Conservation (phyloP, 495 filamentous ascomycete genomes). For the Penicillium arizonense region DNA sequence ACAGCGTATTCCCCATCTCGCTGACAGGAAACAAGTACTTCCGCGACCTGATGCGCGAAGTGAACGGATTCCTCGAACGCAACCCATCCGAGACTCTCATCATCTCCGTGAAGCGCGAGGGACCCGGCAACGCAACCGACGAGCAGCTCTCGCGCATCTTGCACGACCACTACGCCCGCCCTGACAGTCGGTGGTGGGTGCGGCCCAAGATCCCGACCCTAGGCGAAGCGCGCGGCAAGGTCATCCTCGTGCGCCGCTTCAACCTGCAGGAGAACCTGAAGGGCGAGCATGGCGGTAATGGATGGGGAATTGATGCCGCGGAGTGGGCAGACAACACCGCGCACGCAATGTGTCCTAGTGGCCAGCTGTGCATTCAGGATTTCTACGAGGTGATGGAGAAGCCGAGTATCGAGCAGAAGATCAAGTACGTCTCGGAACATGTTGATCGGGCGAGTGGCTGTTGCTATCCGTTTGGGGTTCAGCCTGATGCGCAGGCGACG, state of each 20-base stretch:
- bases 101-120: slow-evolving; percentile 89
- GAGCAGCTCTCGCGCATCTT: slow-evolving; percentile 73
- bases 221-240: slow-evolving; percentile 76
- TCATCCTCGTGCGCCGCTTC: slow-evolving; percentile 85
- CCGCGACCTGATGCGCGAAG: slow-evolving; percentile 63
- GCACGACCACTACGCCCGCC: slow-evolving; percentile 64
- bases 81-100: slow-evolving; percentile 83
- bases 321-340: slow-evolving; percentile 89
- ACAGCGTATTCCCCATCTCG: slow-evolving; percentile 76
- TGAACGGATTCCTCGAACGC: slow-evolving; percentile 70
- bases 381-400: slow-evolving; percentile 86
- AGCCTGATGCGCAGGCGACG: slow-evolving; percentile 28
- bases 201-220: slow-evolving; percentile 76
- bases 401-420: slow-evolving; percentile 76
- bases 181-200: slow-evolving; percentile 71
- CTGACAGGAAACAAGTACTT: slow-evolving; percentile 74
- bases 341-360: slow-evolving; percentile 68
- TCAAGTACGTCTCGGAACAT: slow-evolving; percentile 67
- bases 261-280: slow-evolving; percentile 58
- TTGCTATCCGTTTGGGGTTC: slow-evolving; percentile 43
- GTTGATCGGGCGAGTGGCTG: slow-evolving; percentile 64
- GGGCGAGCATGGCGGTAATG: slow-evolving; percentile 57
- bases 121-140: slow-evolving; percentile 75
- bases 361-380: slow-evolving; percentile 84
- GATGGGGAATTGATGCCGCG: slow-evolving; percentile 80